Conservation (phyloP, 2,329 filamentous ascomycete genomes). For the Aspergillus japonicus region DNA sequence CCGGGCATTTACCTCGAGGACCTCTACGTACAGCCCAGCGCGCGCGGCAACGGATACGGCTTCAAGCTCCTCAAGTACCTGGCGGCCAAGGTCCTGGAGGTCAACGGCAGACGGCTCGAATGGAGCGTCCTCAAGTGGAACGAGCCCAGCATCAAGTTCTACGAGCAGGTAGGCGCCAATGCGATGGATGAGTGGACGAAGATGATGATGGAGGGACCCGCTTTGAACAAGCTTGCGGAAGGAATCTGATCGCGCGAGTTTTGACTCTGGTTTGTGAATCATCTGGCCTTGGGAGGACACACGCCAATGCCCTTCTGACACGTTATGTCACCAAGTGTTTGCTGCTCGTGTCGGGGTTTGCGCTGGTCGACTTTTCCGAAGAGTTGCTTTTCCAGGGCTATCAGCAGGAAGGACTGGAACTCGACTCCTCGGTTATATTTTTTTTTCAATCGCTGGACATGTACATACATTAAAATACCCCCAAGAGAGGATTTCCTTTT, state of each 20-base stretch:
- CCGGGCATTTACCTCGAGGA: conserved; percentile 93
- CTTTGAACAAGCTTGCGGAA: conserved; percentile 42
- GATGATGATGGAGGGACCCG: conserved; percentile 51
- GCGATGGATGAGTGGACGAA: conserved; percentile 51
- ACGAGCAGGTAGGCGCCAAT: conserved; percentile 53
- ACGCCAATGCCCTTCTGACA: no score
- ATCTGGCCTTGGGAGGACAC: no score
- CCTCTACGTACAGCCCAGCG: conserved; percentile 72
- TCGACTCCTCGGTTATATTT: background rate
- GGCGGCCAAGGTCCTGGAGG: conserved; percentile 73
- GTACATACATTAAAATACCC: no score
- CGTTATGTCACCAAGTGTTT: no score
- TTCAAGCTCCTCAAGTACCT: conserved; percentile 70
- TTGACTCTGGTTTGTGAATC: background rate
- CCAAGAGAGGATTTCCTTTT: no score
- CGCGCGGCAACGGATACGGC: conserved; percentile 76
- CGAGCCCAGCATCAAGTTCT: conserved; percentile 83
- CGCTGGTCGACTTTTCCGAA: no score
- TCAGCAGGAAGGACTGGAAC: background rate
- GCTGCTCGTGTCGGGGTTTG: no score
- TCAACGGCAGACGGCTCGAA: conserved; percentile 74
- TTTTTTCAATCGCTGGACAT: no score
- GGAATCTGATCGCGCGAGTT: conserved; percentile 8
- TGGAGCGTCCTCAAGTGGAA: conserved; percentile 96
- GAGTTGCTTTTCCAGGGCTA: no score